phyloP scores from a whole-genome alignment of 768 basidiomycete genomes.

The Collybia nuda region DNA sequence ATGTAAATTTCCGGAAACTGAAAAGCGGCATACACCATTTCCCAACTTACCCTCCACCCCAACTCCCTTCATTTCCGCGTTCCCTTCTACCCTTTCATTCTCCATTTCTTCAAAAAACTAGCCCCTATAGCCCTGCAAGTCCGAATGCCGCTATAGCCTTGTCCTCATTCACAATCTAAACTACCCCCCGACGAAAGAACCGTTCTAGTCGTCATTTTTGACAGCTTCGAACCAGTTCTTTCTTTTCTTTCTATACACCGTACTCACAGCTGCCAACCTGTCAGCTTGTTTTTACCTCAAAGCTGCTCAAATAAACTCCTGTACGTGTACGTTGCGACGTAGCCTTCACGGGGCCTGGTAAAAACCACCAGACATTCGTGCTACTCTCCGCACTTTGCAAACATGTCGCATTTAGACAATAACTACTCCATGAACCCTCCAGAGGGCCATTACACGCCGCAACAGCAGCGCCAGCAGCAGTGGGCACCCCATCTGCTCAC shows the following conservation, averaged over 20 bases:
- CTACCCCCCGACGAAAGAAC: no score
- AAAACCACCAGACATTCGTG: neutral
- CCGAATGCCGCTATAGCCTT: no score
- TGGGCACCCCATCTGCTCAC: constrained; percentile 1
- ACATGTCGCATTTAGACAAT: neutral
- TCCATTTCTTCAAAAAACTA: no score
- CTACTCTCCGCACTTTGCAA: neutral
- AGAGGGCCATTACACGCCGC: neutral
- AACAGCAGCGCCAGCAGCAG: constrained; percentile 2
- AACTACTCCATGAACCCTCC: neutral
- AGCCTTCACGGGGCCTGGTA: neutral
- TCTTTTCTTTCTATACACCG: neutral
- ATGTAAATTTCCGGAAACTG: no score
- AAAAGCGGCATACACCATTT: no score
- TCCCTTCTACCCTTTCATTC: no score
- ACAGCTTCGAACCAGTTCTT: no score
- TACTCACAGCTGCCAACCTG: neutral
- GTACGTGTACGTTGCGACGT: neutral
- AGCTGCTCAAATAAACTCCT: neutral
- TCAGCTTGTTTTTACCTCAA: neutral
- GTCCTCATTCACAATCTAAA: no score
- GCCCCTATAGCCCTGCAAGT: no score
- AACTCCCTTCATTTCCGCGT: no score
- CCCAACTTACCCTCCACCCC: no score
- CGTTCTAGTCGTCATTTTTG: no score